A percentile compares a stretch with the other conserved stretches of the same genome.
Conservation (phyloP, 345 rosid species). For the Pistacia integerrima region DNA sequence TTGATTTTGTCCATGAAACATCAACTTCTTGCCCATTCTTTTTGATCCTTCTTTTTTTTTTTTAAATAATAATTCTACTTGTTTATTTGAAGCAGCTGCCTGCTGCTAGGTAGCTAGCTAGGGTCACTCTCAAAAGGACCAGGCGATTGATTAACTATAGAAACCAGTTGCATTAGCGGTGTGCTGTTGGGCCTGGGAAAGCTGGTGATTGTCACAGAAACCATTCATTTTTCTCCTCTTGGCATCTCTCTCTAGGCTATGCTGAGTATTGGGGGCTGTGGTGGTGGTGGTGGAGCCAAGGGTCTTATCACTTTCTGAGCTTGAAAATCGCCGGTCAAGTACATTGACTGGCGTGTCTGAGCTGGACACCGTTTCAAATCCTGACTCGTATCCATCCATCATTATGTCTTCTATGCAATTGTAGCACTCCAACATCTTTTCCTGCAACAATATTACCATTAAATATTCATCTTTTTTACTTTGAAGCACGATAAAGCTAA, state of each 20-base stretch:
- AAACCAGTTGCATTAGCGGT: constrained; percentile 17
- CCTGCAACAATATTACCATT: constrained; percentile 31
- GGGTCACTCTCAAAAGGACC: constrained; percentile 42
- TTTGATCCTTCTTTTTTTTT: neutral
- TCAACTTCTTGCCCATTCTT: constrained; percentile 15
- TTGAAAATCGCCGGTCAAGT: constrained; percentile 54
- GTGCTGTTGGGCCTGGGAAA: constrained; percentile 30
- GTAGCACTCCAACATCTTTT: constrained; percentile 49
- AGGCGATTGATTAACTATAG: constrained; percentile 7
- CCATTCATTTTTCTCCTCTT: constrained; percentile 38
- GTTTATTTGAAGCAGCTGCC: constrained; percentile 22
- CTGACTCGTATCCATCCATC: constrained; percentile 38
- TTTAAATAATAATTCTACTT: neutral
- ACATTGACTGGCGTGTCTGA: constrained; percentile 54
- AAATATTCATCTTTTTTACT: too few relatives aligned
- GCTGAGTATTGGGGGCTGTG: neutral
- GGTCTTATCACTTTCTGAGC: constrained; percentile 49
- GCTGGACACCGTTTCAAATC: constrained; percentile 38
- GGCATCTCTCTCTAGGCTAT: constrained; percentile 13
- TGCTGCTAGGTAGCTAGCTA: neutral
- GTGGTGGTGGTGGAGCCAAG: constrained; percentile 19
- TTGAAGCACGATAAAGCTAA: too few relatives aligned
- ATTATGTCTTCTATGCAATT: constrained; percentile 41
- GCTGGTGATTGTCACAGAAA: constrained; percentile 22
- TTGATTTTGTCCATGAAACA: constrained; percentile 26